A percentile compares a stretch with the other conserved stretches of the same genome.
These are phyloP conservation scores for Lichtheimia corymbifera DNA, from an alignment of 371 early-diverging fungal species.

Conservation along the genomic window DNA sequence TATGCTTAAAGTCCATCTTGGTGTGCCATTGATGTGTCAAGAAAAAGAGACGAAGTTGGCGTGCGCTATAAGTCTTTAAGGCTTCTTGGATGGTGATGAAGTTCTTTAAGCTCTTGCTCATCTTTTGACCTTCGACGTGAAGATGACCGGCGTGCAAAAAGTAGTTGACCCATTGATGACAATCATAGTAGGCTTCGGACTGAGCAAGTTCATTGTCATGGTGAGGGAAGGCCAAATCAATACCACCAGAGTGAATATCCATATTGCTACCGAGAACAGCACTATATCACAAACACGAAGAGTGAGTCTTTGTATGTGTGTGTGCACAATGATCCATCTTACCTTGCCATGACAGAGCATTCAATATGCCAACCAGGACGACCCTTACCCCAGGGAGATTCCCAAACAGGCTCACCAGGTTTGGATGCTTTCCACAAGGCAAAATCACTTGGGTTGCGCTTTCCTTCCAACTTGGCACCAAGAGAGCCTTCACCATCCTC, in stretches of 20 bases:
- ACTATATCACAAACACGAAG: conserved; percentile 28
- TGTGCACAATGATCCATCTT: background rate
- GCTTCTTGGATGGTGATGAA: conserved; percentile 96
- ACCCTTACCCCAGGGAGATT: conserved; percentile 93
- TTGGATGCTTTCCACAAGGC: conserved; percentile 99
- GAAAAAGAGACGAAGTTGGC: conserved; percentile 95
- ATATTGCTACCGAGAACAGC: conserved; percentile 89
- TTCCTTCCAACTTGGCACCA: conserved; percentile 70
- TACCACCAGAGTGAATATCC: conserved; percentile 99
- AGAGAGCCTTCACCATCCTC: conserved; percentile 94
- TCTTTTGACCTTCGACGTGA: conserved; percentile 98
- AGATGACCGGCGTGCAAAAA: conserved; percentile 99
- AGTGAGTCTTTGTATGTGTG: background rate
- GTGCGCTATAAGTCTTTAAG: conserved; percentile 79
- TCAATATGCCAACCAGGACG: conserved; percentile 99
- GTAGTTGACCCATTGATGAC: conserved; percentile 98
- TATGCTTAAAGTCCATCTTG: conserved; percentile 87
- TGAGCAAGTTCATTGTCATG: conserved; percentile 99
- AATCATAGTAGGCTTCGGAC: conserved; percentile 91
- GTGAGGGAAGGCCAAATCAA: conserved; percentile 99
- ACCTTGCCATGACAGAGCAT: conserved; percentile 98
- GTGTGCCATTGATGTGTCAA: conserved; percentile 92
- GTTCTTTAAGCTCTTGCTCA: conserved; percentile 99
- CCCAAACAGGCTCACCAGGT: conserved; percentile 97
- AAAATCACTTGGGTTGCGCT: conserved; percentile 88